phyloP scores from a whole-genome alignment of 2,329 filamentous ascomycete species.

The Penicillium psychrosexuale region DNA sequence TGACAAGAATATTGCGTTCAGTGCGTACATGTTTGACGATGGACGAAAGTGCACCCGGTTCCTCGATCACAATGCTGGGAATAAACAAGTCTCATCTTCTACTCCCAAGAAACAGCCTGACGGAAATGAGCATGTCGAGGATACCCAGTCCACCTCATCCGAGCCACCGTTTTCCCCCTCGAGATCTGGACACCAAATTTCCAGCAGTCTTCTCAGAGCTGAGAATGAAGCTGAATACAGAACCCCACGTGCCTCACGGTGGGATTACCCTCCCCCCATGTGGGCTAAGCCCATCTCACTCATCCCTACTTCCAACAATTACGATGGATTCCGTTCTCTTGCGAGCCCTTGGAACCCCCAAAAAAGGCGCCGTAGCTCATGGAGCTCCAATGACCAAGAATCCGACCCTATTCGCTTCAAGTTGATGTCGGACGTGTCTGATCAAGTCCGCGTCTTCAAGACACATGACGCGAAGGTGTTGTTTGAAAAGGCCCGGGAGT shows the following conservation, averaged over 20 bases:
- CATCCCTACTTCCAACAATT: too few relatives aligned
- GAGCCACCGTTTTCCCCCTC: neutral
- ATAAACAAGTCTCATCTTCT: neutral
- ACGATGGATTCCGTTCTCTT: neutral
- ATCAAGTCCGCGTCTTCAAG: constrained; percentile 16
- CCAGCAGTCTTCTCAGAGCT: neutral
- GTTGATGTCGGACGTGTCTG: constrained; percentile 12
- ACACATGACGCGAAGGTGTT: constrained; percentile 13
- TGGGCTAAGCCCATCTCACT: too few relatives aligned
- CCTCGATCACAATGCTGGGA: neutral
- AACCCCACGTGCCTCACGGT: rapidly evolving
- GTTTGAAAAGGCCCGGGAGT: constrained; percentile 21
- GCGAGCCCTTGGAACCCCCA: neutral
- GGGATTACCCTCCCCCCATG: too few relatives aligned
- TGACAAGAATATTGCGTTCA: neutral
- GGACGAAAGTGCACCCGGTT: neutral
- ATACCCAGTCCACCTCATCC: neutral
- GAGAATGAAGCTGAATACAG: neutral
- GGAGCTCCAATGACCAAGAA: neutral
- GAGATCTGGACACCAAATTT: neutral
- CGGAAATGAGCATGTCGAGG: neutral
- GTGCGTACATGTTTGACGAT: neutral
- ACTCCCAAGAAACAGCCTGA: neutral
- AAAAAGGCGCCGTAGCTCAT: neutral
- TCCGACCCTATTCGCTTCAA: constrained; percentile 15